Base-by-base conservation (phyloP, 2,329 filamentous ascomycete species). In the Fonsecaea nubica region DNA sequence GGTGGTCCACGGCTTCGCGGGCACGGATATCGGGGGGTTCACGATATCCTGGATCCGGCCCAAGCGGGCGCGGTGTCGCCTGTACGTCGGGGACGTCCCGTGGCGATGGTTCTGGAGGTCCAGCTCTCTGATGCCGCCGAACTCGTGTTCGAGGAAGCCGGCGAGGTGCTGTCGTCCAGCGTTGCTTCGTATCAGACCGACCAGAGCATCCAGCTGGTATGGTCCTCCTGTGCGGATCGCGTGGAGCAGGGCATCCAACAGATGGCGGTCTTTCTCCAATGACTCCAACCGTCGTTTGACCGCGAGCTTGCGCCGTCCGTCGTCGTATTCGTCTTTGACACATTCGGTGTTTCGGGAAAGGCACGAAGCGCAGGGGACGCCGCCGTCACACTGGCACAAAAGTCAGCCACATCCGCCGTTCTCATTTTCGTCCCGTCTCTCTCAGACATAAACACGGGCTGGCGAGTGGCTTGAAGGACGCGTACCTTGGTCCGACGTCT, bases 1-100 rank as follows among this genome's bases (percentile, higher is more conserved):
- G 3, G 68, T 73, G 12, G 76, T 77, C 75, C 76, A 77, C 4
- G 76, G 63, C 38, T 72, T 74, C 1, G 74, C 75, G 3, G 74
- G 74, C 1, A 76, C 74, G 2, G 68, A 69, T 0, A 75, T 63
- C 1, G 74, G 74, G 13, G 67, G 71, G 54, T 76, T 75, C 25
- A 71, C 69, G 4, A 76, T 66, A 4, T 74, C 72, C 52, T 72
- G 68, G 7, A 76, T 71, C 4, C 72, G 71, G 33, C 75, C 65
- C 21, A 50, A 45, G 5, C 68, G 69, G 64, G 68, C 42, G 64
- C 71, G 69, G 10, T 57, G 50, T 12, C 2, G 50, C 58, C 21
- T 67, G 62, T 59, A 35, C 12, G 21, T 13, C 21, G 18, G 1
- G 2, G 45, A 12, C 0, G 38, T 30, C 8, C 33, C 40, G 15